Evolutionary conservation across 108 stramenopile genomes (phyloP), one percentile per base, ranked within the genome.

Genomic region (Discostella pseudostelligera): DNA sequence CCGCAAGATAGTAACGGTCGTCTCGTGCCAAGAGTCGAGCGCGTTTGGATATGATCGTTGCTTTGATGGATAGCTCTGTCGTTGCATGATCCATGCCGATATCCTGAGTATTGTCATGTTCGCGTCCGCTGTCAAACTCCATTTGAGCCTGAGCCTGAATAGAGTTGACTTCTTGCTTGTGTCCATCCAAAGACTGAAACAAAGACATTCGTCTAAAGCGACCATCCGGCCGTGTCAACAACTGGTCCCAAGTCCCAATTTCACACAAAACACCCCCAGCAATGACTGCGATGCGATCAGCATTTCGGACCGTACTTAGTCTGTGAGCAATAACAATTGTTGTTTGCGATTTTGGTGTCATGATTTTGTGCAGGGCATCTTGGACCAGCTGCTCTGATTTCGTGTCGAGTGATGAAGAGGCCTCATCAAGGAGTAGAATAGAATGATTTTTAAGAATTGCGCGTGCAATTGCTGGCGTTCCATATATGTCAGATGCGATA

Each of bases 211-310:
- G 42, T 8, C 60, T 24, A 8, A 78, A 83, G 25, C 51, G 37
- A 26, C 82, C 80, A 25, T 51, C n/a, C n/a, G 5, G 25, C 20
- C 20, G 17, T 32, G 25, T 19, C 44, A 84, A 5, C 26, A 87
- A 77, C 42, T 86, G 82, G 3, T 56, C 53, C 81, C 85, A 84
- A 4, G 59, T 68, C 10, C 88, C 88, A 10, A 67, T 37, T 78
- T 89, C 84, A 16, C 59, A 55, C 8, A 87, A 28, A 10, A 51
- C 21, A 21, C 85, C 85, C 11, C 62, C 26, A 16, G 46, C 22
- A n/a, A 90, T 47, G 4, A 90, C 83, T 14, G 82, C 85, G 46
- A 90, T 87, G 6, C 39, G 61, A 59, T 85, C 80, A 2, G 81
- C 79, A 45, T 54, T 54, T 26, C 62, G 62, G 43, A 90, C 76